phyloP scores from a whole-genome alignment of 257 asterid genomes.

The Solanum okadae region DNA sequence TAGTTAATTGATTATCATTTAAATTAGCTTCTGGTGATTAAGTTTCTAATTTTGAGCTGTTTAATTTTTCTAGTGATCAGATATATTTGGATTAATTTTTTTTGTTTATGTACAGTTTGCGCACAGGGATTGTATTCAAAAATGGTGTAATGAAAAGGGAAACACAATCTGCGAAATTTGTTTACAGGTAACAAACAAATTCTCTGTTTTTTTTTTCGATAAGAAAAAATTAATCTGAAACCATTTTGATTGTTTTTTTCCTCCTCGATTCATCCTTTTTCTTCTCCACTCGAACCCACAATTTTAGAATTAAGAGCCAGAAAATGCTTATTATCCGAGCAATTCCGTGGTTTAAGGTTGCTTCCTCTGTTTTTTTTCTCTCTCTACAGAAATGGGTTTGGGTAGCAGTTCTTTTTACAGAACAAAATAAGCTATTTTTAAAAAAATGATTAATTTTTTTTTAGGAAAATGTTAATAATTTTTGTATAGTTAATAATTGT shows the following conservation, averaged over 20 bases:
- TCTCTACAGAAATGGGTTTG: not conserved
- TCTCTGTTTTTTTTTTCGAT: not conserved
- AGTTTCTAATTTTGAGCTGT: not conserved
- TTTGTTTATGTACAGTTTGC: constrained; percentile 43
- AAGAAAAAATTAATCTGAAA: not conserved
- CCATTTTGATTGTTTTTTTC: not conserved
- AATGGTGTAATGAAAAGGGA: constrained; percentile 94
- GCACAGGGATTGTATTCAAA: constrained; percentile 89
- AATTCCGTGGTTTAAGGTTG: not conserved
- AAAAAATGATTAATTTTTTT: too few species aligned
- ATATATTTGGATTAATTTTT: not conserved
- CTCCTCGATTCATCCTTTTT: not conserved
- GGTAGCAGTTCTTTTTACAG: not conserved
- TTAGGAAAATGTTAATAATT: not conserved
- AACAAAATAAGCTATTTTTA: not conserved
- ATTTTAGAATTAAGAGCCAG: not conserved
- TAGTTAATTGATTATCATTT: not conserved
- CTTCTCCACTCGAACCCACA: not conserved
- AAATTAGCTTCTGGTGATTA: not conserved
- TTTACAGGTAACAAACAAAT: constrained; percentile 38
- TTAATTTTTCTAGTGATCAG: not conserved
- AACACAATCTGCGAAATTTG: constrained; percentile 82
- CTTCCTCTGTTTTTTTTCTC: not conserved
- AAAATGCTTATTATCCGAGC: not conserved
- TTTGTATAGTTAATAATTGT: not conserved